phyloP scores from a whole-genome alignment of 2,329 filamentous ascomycete species.

The Calonectria ilicicola region DNA sequence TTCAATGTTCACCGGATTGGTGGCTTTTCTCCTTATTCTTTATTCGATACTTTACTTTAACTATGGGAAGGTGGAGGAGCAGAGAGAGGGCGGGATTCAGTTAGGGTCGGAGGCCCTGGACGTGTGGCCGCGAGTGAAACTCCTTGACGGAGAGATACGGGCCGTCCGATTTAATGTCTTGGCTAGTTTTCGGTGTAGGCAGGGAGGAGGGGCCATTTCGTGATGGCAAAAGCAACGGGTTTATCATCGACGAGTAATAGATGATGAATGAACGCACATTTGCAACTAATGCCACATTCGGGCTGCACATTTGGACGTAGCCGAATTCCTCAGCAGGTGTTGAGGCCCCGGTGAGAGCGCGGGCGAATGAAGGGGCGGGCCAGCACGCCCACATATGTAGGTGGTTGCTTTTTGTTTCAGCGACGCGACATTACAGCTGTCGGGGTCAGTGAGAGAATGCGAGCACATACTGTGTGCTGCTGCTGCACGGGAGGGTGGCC shows the following conservation, averaged over 20 bases:
- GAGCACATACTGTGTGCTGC: not conserved
- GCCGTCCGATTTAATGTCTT: slow-evolving; percentile 6
- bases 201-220: not conserved
- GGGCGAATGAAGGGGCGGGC: not conserved
- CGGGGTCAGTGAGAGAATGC: not conserved
- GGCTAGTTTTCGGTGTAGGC: not conserved
- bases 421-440: slow-evolving; percentile 2
- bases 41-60: not conserved
- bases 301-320: not conserved
- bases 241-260: slow-evolving; percentile 6
- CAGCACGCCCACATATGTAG: not conserved
- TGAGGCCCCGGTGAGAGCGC: not conserved
- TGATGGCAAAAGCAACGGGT: not conserved
- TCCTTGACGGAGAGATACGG: slow-evolving; percentile 1
- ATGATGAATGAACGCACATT: slow-evolving; percentile 1
- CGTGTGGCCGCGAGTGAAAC: not conserved
- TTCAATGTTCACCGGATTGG: not conserved
- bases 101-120: not conserved
- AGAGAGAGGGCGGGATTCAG: not conserved
- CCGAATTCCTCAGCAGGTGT: slow-evolving; percentile 1
- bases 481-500: not conserved
- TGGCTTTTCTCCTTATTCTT: not conserved
- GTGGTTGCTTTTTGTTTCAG: slow-evolving; percentile 10
- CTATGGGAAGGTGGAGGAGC: not conserved
- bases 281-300: not conserved